Evolutionary conservation across 768 basidiomycete species (phyloP).

Genomic region (Filobasidium wieringae): DNA sequence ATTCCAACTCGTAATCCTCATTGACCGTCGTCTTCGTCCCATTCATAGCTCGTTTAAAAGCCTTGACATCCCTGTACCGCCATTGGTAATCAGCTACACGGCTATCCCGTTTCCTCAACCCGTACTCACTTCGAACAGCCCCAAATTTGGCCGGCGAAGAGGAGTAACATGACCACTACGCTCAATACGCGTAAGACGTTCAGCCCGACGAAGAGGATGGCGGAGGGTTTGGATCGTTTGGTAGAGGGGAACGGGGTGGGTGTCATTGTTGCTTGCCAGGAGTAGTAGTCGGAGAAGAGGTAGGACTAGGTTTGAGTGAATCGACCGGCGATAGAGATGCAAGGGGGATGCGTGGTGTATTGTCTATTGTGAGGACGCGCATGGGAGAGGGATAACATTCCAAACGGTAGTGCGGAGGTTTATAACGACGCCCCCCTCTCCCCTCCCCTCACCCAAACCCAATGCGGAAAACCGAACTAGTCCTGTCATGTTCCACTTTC

Average conservation of each 20-base stretch:
- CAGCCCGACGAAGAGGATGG: conserved; percentile 44
- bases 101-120: too few relatives aligned
- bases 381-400: too few relatives aligned
- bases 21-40: neutral
- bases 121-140: conserved; percentile 33
- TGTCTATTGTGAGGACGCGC: too few relatives aligned
- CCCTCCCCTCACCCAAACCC: too few relatives aligned
- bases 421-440: too few relatives aligned
- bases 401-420: too few relatives aligned
- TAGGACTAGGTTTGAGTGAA: too few relatives aligned
- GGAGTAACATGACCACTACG: conserved; percentile 64
- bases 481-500: too few relatives aligned
- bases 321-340: too few relatives aligned
- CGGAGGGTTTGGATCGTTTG: conserved; percentile 18
- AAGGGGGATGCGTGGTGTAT: too few relatives aligned
- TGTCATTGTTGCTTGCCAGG: neutral
- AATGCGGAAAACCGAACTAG: too few relatives aligned
- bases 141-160: conserved; percentile 56
- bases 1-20: conserved; percentile 42
- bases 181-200: conserved; percentile 67
- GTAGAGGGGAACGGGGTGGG: neutral
- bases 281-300: neutral
- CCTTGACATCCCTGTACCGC: conserved; percentile 30
- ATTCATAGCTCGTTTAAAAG: conserved; percentile 20
- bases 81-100: too few relatives aligned